A percentile compares a stretch with the other conserved stretches of the same genome.
phyloP scores from a whole-genome alignment of 805 yeast species.

The Zygosaccharomyces siamensis region DNA sequence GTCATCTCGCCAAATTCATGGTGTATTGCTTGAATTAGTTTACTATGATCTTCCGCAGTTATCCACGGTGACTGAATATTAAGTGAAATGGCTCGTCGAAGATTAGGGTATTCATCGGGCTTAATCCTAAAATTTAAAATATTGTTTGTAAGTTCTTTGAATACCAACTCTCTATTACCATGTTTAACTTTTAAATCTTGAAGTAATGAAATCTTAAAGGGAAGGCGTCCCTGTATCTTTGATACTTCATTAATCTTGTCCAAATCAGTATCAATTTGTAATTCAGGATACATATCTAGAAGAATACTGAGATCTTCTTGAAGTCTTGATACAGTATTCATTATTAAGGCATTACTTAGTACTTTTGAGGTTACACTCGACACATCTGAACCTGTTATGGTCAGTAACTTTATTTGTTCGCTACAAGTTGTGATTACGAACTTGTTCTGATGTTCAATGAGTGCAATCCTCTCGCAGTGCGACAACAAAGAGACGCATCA shows the following conservation, averaged over 20 bases:
- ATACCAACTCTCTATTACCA: slow-evolving; percentile 7
- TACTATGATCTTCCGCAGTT: slow-evolving; percentile 11
- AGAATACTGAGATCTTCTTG: slow-evolving; percentile 23
- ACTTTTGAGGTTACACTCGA: neutral
- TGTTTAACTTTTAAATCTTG: slow-evolving; percentile 13
- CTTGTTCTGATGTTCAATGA: neutral
- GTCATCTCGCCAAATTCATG: slow-evolving; percentile 35
- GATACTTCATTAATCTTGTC: neutral
- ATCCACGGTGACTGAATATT: slow-evolving; percentile 35
- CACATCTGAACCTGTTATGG: neutral
- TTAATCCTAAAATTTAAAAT: slow-evolving; percentile 16
- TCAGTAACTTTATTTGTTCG: neutral
- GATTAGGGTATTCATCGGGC: slow-evolving; percentile 19
- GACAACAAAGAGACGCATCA: neutral
- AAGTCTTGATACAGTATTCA: slow-evolving; percentile 10
- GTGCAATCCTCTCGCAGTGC: neutral
- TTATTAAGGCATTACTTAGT: neutral
- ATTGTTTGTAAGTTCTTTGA: slow-evolving; percentile 16
- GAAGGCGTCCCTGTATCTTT: slow-evolving; percentile 14
- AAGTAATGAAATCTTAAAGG: slow-evolving; percentile 16
- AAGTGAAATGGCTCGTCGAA: slow-evolving; percentile 14
- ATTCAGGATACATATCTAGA: slow-evolving; percentile 33
- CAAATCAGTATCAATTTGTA: slow-evolving; percentile 9
- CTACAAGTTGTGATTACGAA: neutral
- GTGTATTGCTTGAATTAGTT: slow-evolving; percentile 20